Conservation (phyloP, 1,139 yeast species). For the Debaryomyces nepalensis region DNA sequence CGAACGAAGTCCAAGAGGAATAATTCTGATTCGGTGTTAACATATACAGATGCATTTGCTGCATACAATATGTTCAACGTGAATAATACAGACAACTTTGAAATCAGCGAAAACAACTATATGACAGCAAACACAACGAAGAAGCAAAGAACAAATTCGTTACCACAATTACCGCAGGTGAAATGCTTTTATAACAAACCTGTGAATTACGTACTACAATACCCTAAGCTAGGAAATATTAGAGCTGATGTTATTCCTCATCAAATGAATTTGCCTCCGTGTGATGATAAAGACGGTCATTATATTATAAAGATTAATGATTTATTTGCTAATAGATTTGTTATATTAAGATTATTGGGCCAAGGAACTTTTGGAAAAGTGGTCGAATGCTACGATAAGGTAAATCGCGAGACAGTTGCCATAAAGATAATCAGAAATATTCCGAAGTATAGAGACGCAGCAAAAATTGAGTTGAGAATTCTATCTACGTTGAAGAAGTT, state of each 20-base stretch:
- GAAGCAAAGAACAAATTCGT: constrained; percentile 68
- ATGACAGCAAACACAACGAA: constrained; percentile 22
- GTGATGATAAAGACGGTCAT: constrained; percentile 84
- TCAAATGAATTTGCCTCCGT: constrained; percentile 46
- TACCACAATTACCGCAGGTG: constrained; percentile 71
- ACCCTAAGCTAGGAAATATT: constrained; percentile 50
- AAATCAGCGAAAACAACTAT: constrained; percentile 20
- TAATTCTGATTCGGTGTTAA: constrained; percentile 44
- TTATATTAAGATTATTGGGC: constrained; percentile 73
- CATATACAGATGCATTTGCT: constrained; percentile 46
- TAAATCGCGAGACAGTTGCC: constrained; percentile 72
- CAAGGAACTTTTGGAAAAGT: constrained; percentile 99
- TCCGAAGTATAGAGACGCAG: constrained; percentile 83
- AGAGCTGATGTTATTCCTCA: constrained; percentile 47
- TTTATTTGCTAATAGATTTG: constrained; percentile 67
- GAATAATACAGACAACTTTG: constrained; percentile 26
- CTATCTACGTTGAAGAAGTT: constrained; percentile 80
- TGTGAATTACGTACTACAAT: constrained; percentile 41
- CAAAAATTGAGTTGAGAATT: constrained; percentile 78
- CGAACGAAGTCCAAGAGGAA: constrained; percentile 34
- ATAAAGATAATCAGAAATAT: constrained; percentile 86
- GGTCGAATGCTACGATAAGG: constrained; percentile 67
- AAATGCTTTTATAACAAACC: constrained; percentile 50
- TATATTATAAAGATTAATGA: constrained; percentile 68
- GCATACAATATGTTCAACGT: constrained; percentile 53